Evolutionary conservation across 2,329 filamentous ascomycete species (phyloP), one percentile per base, ranked within the genome.

Genomic region (Rosellinia necatrix): DNA sequence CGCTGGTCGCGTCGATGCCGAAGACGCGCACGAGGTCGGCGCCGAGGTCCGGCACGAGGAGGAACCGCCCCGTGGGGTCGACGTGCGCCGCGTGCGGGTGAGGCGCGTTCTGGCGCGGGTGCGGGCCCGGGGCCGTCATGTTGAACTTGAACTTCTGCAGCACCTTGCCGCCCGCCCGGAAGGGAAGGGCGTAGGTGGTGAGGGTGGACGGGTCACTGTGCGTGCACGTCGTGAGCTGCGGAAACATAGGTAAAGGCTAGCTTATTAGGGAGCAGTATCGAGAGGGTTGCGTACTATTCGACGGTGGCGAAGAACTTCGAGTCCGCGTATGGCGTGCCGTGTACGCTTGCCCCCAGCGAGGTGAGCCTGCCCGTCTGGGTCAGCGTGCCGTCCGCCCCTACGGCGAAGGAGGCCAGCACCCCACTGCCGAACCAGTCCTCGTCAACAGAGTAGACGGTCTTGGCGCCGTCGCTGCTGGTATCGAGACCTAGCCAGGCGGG

Each of bases 21-120:
- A 81, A 81, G 62, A 84, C 76, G 54, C 80, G 81, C 49, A 83
- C 72, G 19, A 80, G 64, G 62, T 85, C 81, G 4, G 80, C 78
- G 29, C 81, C 81, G 2, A 84, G 74, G 59, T 85, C 82, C 1
- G 80, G 76, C 6, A 76, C 73, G 1, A 84, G 67, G 19, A 84
- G 63, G 64, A 76, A 83, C 32, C 72, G 67, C 10, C 78, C 78
- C 0, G 78, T 78, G 0, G 76, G 79, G 58, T 80, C 81, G 9
- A 74, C 68, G 62, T 80, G 74, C 4, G 75, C 76, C 15, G 79
- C 75, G 69, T 85, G 82, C 6, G 81, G 81, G 62, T 85, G 82
- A 5, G 81, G 74, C 4, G 74, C 76, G 53, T 83, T 77, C 66
- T 85, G 82, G n/a, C 82, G 77, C 4, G 77, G 70, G 41, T 74